These are phyloP conservation scores for Pseudogymnoascus sp. DNA, from an alignment of 2,329 filamentous ascomycete species.

Conservation along the genomic window DNA sequence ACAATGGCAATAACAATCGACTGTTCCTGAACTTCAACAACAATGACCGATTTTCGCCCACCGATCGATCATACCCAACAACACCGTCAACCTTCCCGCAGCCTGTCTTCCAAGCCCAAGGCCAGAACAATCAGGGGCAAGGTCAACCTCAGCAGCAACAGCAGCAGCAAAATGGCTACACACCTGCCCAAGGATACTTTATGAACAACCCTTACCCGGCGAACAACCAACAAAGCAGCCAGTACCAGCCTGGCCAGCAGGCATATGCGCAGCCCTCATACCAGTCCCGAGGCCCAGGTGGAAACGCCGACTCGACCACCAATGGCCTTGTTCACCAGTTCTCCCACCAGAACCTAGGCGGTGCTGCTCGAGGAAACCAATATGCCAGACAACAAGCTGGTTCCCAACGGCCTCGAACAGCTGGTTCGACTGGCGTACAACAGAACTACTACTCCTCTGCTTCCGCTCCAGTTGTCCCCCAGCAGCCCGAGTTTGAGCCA, in stretches of 20 bases:
- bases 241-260: slow-evolving; percentile 45
- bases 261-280: slow-evolving; percentile 44
- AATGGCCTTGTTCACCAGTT: slow-evolving; percentile 92
- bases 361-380: slow-evolving; percentile 57
- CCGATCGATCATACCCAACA: slow-evolving; percentile 64
- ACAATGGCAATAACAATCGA: slow-evolving; percentile 38
- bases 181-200: slow-evolving; percentile 47
- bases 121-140: slow-evolving; percentile 30
- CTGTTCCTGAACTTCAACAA: slow-evolving; percentile 59
- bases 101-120: slow-evolving; percentile 52
- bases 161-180: slow-evolving; percentile 36
- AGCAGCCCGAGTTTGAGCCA: slow-evolving; percentile 61
- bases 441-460: slow-evolving; percentile 63
- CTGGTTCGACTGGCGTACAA: slow-evolving; percentile 58
- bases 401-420: slow-evolving; percentile 72
- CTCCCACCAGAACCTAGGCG: slow-evolving; percentile 87
- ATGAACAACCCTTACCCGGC: slow-evolving; percentile 47
- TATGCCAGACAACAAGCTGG: slow-evolving; percentile 64
- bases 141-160: slow-evolving; percentile 30
- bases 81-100: slow-evolving; percentile 96
- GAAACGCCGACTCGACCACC: slow-evolving; percentile 67
- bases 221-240: slow-evolving; percentile 29
- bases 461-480: slow-evolving; percentile 51
- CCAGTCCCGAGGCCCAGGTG: slow-evolving; percentile 42
- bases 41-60: slow-evolving; percentile 51